Evolutionary conservation across 441 rosid genomes (phyloP).

Genomic region (Brassica hybrid): DNA sequence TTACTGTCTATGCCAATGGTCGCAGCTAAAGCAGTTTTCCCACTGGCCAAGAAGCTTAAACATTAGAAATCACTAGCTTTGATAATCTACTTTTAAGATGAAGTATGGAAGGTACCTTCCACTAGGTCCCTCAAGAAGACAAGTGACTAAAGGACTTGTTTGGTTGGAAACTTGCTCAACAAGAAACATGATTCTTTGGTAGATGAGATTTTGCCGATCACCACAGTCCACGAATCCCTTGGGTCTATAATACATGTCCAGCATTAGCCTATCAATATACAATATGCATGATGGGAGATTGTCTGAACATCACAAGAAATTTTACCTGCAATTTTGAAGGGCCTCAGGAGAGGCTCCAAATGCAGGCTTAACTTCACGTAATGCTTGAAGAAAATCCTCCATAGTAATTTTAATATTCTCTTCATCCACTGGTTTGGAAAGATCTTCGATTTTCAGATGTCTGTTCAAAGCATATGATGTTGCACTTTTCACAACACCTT

Average conservation of each 20-base stretch:
- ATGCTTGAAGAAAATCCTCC: slow-evolving; percentile 88
- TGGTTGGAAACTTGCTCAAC: slow-evolving; percentile 63
- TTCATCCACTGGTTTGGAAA: slow-evolving; percentile 94
- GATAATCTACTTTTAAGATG: slow-evolving; percentile 1
- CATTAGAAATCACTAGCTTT: slow-evolving; percentile 10
- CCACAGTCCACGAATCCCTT: slow-evolving; percentile 89
- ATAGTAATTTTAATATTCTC: slow-evolving; percentile 92
- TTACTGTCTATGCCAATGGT: slow-evolving; percentile 87
- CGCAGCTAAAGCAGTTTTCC: slow-evolving; percentile 96
- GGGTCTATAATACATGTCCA: slow-evolving; percentile 50
- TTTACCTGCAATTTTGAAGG: slow-evolving; percentile 41
- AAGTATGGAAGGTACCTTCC: slow-evolving; percentile 64
- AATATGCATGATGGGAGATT: background rate
- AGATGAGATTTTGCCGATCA: slow-evolving; percentile 63
- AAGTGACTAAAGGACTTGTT: slow-evolving; percentile 66
- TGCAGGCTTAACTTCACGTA: slow-evolving; percentile 82
- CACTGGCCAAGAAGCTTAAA: slow-evolving; percentile 54
- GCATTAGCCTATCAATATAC: background rate
- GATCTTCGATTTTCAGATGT: slow-evolving; percentile 93
- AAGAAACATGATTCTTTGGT: slow-evolving; percentile 71
- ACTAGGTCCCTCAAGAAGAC: slow-evolving; percentile 91
- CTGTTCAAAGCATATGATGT: slow-evolving; percentile 94
- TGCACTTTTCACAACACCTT: slow-evolving; percentile 93
- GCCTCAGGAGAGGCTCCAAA: slow-evolving; percentile 98
- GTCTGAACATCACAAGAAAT: background rate